Evolutionary conservation across 1,284 basidiomycete species (phyloP).

Genomic region (Irpex lacteus): DNA sequence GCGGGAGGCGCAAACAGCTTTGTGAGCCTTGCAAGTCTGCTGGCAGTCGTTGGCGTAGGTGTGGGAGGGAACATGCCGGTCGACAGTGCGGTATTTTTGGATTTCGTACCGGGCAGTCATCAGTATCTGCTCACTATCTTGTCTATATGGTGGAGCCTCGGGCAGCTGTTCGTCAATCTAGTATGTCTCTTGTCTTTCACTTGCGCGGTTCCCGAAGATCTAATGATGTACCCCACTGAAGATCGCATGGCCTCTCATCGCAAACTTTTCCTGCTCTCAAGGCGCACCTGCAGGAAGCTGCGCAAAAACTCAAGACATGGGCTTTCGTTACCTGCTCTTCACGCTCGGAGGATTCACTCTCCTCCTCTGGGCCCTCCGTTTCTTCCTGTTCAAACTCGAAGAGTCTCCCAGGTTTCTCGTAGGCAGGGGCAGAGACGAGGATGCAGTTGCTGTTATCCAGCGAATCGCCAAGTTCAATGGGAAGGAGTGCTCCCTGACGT

Average conservation of each 20-base stretch:
- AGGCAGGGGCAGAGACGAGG: constrained; percentile 56
- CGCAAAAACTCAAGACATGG: constrained; percentile 43
- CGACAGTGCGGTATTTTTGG: constrained; percentile 65
- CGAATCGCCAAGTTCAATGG: constrained; percentile 63
- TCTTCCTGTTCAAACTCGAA: constrained; percentile 56
- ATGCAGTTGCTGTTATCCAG: constrained; percentile 60
- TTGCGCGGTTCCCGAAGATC: no score
- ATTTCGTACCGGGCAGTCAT: constrained; percentile 64
- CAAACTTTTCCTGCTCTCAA: constrained; percentile 44
- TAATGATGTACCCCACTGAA: constrained; percentile 19
- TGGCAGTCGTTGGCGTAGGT: constrained; percentile 43
- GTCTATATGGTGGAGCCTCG: constrained; percentile 71
- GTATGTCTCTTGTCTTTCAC: constrained; percentile 30
- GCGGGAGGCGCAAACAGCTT: constrained; percentile 44
- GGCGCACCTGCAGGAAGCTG: constrained; percentile 28
- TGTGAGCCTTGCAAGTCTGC: constrained; percentile 41
- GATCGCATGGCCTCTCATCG: constrained; percentile 50
- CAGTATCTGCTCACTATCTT: constrained; percentile 69
- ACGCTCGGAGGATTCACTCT: constrained; percentile 49
- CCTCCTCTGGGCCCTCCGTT: constrained; percentile 54
- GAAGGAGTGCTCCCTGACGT: constrained; percentile 32
- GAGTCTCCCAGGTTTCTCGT: constrained; percentile 67
- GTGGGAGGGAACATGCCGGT: constrained; percentile 60
- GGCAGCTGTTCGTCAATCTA: constrained; percentile 61
- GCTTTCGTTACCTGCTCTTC: constrained; percentile 59